These are phyloP conservation scores for Eutrema salsugineum DNA, from an alignment of 441 rosid genomes.

Conservation along the genomic window DNA sequence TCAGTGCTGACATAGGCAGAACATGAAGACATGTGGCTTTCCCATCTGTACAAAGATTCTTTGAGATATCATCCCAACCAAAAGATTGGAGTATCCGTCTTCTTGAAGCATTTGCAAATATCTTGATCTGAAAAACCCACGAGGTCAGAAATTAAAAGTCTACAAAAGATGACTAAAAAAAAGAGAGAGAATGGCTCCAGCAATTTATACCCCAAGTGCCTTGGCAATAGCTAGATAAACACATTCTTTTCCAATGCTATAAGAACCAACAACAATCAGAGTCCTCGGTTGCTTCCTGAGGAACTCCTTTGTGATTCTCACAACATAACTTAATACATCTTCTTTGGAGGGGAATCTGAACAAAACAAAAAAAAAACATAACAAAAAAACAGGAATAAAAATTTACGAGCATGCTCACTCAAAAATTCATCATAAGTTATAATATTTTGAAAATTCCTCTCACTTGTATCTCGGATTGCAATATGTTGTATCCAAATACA, in stretches of 20 bases:
- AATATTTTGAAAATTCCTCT: background rate
- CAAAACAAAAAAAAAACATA: background rate
- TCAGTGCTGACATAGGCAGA: slow-evolving; percentile 67
- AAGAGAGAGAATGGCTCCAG: background rate
- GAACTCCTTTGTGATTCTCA: slow-evolving; percentile 48
- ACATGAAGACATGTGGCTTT: slow-evolving; percentile 68
- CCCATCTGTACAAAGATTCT: slow-evolving; percentile 56
- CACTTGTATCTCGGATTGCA: slow-evolving; percentile 84
- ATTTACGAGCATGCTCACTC: background rate
- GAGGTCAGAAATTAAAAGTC: background rate
- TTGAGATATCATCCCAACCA: slow-evolving; percentile 65
- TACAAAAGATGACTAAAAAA: background rate
- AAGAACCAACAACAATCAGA: slow-evolving; percentile 73
- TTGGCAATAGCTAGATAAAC: slow-evolving; percentile 80
- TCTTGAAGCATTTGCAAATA: slow-evolving; percentile 66
- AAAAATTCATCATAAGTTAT: background rate
- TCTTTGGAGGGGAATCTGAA: slow-evolving; percentile 79
- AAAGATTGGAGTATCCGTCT: slow-evolving; percentile 61
- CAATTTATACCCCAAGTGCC: slow-evolving; percentile 60
- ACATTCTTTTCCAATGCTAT: slow-evolving; percentile 80
- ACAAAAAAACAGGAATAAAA: background rate
- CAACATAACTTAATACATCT: slow-evolving; percentile 59
- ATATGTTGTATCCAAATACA: slow-evolving; percentile 81
- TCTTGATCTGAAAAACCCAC: slow-evolving; percentile 45
- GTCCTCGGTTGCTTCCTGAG: slow-evolving; percentile 68